phyloP scores from a whole-genome alignment of 2,329 filamentous ascomycete genomes.

The Xylaria sp. region DNA sequence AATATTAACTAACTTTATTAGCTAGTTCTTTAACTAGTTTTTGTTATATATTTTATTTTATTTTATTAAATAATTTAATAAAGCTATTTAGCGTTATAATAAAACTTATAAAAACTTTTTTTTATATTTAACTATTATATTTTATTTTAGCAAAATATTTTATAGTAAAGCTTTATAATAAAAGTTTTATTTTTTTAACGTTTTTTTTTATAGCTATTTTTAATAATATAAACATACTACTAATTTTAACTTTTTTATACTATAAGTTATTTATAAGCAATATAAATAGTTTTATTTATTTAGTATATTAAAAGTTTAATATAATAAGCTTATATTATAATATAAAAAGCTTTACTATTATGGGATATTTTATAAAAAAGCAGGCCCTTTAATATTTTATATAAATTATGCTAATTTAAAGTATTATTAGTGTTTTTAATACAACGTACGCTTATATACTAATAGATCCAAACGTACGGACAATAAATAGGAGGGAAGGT shows the following conservation, averaged over 20 bases:
- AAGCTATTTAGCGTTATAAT: background rate
- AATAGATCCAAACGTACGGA: background rate
- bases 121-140: background rate
- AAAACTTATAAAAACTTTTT: background rate
- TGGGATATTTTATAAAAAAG: too few relatives aligned
- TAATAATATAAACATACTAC: background rate
- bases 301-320: background rate
- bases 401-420: background rate
- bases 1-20: background rate
- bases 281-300: background rate
- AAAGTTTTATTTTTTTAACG: background rate
- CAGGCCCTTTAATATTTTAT: background rate
- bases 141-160: background rate
- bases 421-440: background rate
- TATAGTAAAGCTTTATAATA: background rate
- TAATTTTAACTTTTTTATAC: background rate
- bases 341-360: too few relatives aligned
- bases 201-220: background rate
- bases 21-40: background rate
- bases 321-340: too few relatives aligned
- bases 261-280: background rate
- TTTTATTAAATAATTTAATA: background rate
- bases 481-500: background rate
- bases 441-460: background rate
- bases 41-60: background rate